phyloP scores from a whole-genome alignment of 1,284 basidiomycete genomes.

The Gomphus bonarii region DNA sequence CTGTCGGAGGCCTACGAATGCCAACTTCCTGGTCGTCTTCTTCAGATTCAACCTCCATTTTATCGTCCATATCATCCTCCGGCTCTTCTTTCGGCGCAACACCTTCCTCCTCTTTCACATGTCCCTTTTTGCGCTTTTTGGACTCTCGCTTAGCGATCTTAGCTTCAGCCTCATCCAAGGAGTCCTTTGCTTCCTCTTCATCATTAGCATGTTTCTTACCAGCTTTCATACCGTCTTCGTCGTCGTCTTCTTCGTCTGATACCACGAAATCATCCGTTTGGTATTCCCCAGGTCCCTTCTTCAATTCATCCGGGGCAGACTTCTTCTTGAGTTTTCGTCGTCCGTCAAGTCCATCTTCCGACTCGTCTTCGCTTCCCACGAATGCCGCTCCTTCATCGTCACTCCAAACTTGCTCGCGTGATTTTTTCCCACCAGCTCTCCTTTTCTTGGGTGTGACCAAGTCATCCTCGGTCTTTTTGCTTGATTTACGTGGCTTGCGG shows the following conservation, averaged over 20 bases:
- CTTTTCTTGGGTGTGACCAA: slow-evolving; percentile 11
- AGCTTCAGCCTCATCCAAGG: slow-evolving; percentile 59
- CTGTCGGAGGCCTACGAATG: slow-evolving; percentile 7
- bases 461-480: slow-evolving; percentile 5
- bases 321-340: slow-evolving; percentile 24
- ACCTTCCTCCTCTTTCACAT: slow-evolving; percentile 14
- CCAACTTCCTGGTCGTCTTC: slow-evolving; percentile 40
- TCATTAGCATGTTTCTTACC: slow-evolving; percentile 15
- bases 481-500: slow-evolving; percentile 2
- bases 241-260: slow-evolving; percentile 62
- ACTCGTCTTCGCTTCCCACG: slow-evolving; percentile 58
- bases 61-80: slow-evolving; percentile 27
- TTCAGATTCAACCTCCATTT: slow-evolving; percentile 47
- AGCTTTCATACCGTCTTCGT: slow-evolving; percentile 22
- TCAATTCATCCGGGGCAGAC: slow-evolving; percentile 14
- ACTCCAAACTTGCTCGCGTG: slow-evolving; percentile 12
- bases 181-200: slow-evolving; percentile 33
- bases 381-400: slow-evolving; percentile 30
- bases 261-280: slow-evolving; percentile 78
- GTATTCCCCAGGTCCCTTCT: slow-evolving; percentile 50
- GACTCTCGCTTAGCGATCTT: slow-evolving; percentile 42
- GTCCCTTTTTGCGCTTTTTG: slow-evolving; percentile 26
- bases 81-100: slow-evolving; percentile 21
- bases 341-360: slow-evolving; percentile 40
- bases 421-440: slow-evolving; percentile 11